Evolutionary conservation across 1,139 yeast genomes (phyloP).

Genomic region (Saccharomycopsis hybrid): DNA sequence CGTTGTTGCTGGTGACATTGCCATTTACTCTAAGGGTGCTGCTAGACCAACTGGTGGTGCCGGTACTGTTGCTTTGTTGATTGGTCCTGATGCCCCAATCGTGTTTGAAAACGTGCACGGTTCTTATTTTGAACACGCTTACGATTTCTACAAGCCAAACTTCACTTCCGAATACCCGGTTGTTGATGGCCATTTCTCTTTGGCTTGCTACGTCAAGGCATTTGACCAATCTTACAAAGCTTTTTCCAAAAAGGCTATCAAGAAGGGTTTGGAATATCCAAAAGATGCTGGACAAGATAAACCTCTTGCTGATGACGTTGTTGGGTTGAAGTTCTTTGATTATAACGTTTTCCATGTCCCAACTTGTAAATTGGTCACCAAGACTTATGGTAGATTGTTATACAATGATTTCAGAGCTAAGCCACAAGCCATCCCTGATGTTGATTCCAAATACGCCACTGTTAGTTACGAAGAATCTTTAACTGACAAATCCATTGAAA

Average conservation of each 20-base stretch:
- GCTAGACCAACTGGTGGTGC: slow-evolving; percentile 99
- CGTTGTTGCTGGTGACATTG: slow-evolving; percentile 97
- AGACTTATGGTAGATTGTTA: slow-evolving; percentile 86
- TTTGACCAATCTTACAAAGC: slow-evolving; percentile 78
- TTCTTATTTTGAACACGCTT: slow-evolving; percentile 90
- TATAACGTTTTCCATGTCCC: slow-evolving; percentile 98
- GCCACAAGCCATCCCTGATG: slow-evolving; percentile 51
- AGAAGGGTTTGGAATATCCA: slow-evolving; percentile 36
- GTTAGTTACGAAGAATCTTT: slow-evolving; percentile 74
- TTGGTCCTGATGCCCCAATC: slow-evolving; percentile 97
- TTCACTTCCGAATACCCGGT: slow-evolving; percentile 94
- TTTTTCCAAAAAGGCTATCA: slow-evolving; percentile 75
- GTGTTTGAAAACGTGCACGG: slow-evolving; percentile 88
- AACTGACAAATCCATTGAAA: slow-evolving; percentile 76
- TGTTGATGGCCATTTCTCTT: slow-evolving; percentile 95
- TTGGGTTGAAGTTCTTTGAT: slow-evolving; percentile 74
- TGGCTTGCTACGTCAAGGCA: slow-evolving; percentile 91
- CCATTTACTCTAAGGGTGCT: slow-evolving; percentile 93
- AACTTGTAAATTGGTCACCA: slow-evolving; percentile 89
- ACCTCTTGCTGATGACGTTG: slow-evolving; percentile 45
- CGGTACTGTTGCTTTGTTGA: slow-evolving; percentile 89
- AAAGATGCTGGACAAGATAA: slow-evolving; percentile 28
- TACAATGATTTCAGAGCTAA: slow-evolving; percentile 80
- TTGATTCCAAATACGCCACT: slow-evolving; percentile 47
- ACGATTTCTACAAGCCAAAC: slow-evolving; percentile 97